phyloP scores from a whole-genome alignment of 139 green algal species.

The Chlamydomonas sphaeroides region DNA sequence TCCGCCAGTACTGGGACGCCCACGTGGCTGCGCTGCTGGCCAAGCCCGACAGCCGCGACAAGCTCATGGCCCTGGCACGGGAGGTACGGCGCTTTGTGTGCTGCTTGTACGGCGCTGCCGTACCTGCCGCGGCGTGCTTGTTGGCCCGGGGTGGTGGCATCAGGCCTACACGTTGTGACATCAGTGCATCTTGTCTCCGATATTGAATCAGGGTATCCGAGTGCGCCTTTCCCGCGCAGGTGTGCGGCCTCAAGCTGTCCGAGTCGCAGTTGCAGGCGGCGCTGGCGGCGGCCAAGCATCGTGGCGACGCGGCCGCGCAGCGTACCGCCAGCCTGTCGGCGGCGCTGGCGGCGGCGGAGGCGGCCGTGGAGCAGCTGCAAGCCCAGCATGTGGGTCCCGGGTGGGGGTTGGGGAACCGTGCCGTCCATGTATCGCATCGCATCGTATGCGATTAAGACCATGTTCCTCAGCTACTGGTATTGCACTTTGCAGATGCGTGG shows the following conservation, averaged over 20 bases:
- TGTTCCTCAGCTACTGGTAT: no score
- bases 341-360: neutral
- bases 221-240: conserved; percentile 36
- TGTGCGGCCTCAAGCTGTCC: conserved; percentile 68
- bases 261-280: conserved; percentile 61
- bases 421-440: no score
- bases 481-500: no score
- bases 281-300: conserved; percentile 56
- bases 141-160: no score
- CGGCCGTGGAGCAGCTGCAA: neutral
- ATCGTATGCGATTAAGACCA: no score
- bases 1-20: conserved; percentile 60
- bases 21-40: conserved; percentile 50
- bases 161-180: no score
- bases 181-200: neutral
- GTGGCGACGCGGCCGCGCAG: conserved; percentile 47
- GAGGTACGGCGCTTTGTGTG: no score
- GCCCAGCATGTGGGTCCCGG: neutral
- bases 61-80: conserved; percentile 60
- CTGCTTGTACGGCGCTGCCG: no score
- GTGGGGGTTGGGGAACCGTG: no score
- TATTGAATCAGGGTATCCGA: no score
- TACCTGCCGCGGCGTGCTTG: no score
- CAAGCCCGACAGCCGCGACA: conserved; percentile 41
- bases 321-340: neutral